Evolutionary conservation across 352 stramenopile species (phyloP).

Genomic region (Phytophthora boehmeriae): DNA sequence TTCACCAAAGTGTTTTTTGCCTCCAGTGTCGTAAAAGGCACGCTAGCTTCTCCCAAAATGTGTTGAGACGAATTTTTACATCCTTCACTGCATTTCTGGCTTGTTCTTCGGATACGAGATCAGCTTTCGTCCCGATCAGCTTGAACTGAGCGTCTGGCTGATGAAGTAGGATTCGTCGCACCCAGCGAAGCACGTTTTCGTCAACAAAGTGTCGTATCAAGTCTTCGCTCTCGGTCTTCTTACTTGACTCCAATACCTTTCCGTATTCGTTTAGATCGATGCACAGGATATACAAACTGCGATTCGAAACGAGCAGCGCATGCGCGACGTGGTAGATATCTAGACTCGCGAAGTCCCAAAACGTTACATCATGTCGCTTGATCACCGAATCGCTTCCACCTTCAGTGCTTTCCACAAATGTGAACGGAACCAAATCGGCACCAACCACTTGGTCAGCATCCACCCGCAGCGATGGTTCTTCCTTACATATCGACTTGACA

Average conservation of each 20-base stretch:
- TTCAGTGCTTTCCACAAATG: no score
- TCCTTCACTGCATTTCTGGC: background rate
- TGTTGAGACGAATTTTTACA: background rate
- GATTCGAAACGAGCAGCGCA: conserved; percentile 25
- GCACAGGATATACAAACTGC: conserved; percentile 19
- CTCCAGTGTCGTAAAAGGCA: no score
- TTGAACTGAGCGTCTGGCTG: conserved; percentile 24
- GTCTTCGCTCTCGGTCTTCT: background rate
- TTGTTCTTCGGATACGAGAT: conserved; percentile 1
- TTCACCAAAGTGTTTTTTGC: background rate
- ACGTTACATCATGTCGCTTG: conserved; percentile 15
- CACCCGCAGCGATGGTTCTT: no score
- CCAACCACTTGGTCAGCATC: no score
- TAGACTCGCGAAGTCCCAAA: conserved; percentile 30
- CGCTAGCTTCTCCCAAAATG: background rate
- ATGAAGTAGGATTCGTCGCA: conserved; percentile 8
- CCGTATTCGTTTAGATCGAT: conserved; percentile 13
- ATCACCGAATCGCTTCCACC: no score
- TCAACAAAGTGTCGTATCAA: conserved; percentile 19
- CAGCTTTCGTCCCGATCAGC: conserved; percentile 16
- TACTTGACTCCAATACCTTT: background rate
- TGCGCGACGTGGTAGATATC: conserved; percentile 25
- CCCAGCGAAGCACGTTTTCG: conserved; percentile 16
- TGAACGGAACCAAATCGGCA: no score
- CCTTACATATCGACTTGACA: no score